Percentiles rank a stretch among this genome's conserved stretches.
Conservation (phyloP, 768 basidiomycete genomes). For the Cystobasidium ongulense region DNA sequence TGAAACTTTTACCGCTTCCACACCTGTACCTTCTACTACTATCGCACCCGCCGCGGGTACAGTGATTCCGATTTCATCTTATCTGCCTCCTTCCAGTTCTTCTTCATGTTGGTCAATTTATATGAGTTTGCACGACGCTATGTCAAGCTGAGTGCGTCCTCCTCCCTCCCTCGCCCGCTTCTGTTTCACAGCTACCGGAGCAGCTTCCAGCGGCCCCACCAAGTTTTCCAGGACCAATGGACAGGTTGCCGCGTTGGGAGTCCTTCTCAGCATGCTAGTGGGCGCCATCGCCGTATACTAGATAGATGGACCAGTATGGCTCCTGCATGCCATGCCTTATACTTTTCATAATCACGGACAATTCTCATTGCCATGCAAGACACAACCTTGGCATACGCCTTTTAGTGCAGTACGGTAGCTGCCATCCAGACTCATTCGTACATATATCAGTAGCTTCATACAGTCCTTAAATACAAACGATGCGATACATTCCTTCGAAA, state of each 20-base stretch:
- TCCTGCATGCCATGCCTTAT: too few species aligned
- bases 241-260: conserved; percentile 7
- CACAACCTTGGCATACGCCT: too few species aligned
- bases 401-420: too few species aligned
- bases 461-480: too few species aligned
- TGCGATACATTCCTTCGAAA: too few species aligned
- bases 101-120: not conserved
- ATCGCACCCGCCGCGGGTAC: not conserved
- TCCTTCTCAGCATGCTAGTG: conserved; percentile 15
- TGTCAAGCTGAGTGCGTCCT: not conserved
- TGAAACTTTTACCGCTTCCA: conserved; percentile 1
- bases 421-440: too few species aligned
- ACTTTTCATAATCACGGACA: too few species aligned
- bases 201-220: not conserved
- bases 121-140: not conserved
- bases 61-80: not conserved
- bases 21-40: not conserved
- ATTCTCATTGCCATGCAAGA: too few species aligned
- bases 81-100: not conserved
- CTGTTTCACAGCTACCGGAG: not conserved
- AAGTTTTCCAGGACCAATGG: not conserved
- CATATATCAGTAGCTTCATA: too few species aligned
- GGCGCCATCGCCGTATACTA: not conserved
- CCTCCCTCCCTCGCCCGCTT: not conserved
- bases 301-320: too few species aligned